Conservation (phyloP, 2,329 filamentous ascomycete species). For the Fusarium sp. region DNA sequence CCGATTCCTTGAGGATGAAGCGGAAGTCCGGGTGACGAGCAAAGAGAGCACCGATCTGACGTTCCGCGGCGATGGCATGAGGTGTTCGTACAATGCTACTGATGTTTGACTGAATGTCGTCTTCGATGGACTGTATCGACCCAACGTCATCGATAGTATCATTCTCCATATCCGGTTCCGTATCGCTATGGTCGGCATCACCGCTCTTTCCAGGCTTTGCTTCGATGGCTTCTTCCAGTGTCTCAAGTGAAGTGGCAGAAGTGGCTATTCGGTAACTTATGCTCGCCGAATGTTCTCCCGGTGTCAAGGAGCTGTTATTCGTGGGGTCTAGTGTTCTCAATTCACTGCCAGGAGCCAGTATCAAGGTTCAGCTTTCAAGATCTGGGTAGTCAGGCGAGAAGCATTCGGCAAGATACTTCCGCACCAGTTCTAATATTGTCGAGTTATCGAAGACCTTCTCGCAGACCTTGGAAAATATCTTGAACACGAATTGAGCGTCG, state of each 20-base stretch:
- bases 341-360: neutral
- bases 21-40: neutral
- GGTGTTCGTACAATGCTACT: neutral
- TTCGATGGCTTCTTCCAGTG: neutral
- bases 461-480: slow-evolving; percentile 1
- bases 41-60: neutral
- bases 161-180: neutral
- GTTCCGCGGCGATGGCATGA: slow-evolving; percentile 4
- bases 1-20: slow-evolving; percentile 5
- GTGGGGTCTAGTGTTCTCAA: neutral
- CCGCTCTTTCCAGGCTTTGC: neutral
- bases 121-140: slow-evolving; percentile 3
- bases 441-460: neutral
- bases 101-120: slow-evolving; percentile 2
- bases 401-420: neutral
- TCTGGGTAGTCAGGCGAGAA: slow-evolving; percentile 1
- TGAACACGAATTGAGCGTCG: neutral
- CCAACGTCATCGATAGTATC: neutral
- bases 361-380: neutral
- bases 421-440: neutral
- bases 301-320: neutral
- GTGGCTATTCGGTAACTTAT: neutral
- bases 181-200: neutral
- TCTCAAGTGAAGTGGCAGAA: neutral
- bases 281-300: neutral